These are phyloP conservation scores for Globisporangium emineosum DNA, from an alignment of 352 stramenopile species.

Conservation along the genomic window DNA sequence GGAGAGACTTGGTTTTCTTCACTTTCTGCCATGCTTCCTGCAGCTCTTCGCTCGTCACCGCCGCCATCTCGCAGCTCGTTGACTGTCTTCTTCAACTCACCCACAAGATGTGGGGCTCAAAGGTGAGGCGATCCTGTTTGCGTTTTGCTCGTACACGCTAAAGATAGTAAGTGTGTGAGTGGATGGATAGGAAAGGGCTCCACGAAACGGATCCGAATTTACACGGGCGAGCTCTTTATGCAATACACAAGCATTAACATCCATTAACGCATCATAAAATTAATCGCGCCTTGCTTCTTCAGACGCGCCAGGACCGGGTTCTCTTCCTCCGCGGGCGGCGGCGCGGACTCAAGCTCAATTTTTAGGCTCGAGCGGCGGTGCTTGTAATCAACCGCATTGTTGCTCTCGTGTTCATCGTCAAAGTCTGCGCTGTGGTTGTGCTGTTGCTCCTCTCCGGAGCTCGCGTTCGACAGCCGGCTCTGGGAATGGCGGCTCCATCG, in stretches of 20 bases:
- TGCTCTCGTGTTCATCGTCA: constrained; percentile 32
- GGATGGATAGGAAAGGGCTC: no score
- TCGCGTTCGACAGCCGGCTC: constrained; percentile 25
- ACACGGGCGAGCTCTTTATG: not conserved
- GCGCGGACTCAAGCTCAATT: constrained; percentile 38
- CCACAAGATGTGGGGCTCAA: not conserved
- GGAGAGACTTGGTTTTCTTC: constrained; percentile 46
- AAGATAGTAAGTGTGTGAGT: constrained; percentile 4
- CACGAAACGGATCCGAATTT: constrained; percentile 9
- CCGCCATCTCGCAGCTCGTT: constrained; percentile 31
- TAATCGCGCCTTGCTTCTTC: constrained; percentile 78
- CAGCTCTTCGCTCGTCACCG: constrained; percentile 59
- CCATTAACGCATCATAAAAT: constrained; percentile 75
- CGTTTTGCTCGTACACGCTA: not conserved
- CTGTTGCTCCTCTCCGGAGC: constrained; percentile 23
- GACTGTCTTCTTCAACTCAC: not conserved
- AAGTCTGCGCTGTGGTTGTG: not conserved
- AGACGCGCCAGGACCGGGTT: constrained; percentile 76
- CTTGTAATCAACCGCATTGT: constrained; percentile 26
- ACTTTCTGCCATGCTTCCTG: constrained; percentile 70
- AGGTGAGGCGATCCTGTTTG: not conserved
- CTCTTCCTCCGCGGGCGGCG: constrained; percentile 34
- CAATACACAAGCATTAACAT: constrained; percentile 7
- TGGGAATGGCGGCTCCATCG: constrained; percentile 20
- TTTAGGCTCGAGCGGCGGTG: constrained; percentile 45